Base-by-base conservation (phyloP, 139 green algal species). In the Asterochloris erici region DNA sequence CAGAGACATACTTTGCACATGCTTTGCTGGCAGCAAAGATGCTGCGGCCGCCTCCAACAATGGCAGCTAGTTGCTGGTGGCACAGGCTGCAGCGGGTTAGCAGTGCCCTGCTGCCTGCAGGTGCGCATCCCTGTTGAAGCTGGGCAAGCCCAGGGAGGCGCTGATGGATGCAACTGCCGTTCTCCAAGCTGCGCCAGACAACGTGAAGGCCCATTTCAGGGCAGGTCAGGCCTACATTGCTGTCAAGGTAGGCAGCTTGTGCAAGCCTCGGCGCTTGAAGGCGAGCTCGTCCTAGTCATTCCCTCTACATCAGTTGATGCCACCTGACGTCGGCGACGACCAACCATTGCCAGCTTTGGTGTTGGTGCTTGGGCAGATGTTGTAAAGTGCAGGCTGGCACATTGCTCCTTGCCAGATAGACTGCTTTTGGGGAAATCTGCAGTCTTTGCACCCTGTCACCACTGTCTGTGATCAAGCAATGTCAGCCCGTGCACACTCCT, bases 191-290 rank as follows among this genome's bases (percentile, higher is more conserved):
- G 78, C 82, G 26, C 64, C 73, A 0, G 62, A 82, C 63, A 87
- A 90, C 69, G 79, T 78, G 68, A 90, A 90, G 78, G 87, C 85
- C 6, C 81, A 88, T 23, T 90, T 89, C 82, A 70, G 87, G 28
- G 29, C 73, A 15, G 87, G 82, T 0, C 87, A 90, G 74, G 85
- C 85, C 12, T 73, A 79, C 47, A 27, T 83, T 64, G 73, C 71
- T 26, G 73, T 90, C 29, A 90, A 87, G 82, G 84, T 85, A 62
- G 16, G 29, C 38, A 81, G 76, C 26, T 47, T 81, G 21, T 16
- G 13, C 9, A 29, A 16, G 13, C 13, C 21, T 29, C 11, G 19
- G 29, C 28, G 29, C 4, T 16, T 79, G 28, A 0, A n/a, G 28
- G 19, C 12, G 29, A 29, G 16, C 14, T 14, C 23, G 47, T 64